Conservation (phyloP, 345 rosid genomes). For the Bruguiera gymnorhiza region DNA sequence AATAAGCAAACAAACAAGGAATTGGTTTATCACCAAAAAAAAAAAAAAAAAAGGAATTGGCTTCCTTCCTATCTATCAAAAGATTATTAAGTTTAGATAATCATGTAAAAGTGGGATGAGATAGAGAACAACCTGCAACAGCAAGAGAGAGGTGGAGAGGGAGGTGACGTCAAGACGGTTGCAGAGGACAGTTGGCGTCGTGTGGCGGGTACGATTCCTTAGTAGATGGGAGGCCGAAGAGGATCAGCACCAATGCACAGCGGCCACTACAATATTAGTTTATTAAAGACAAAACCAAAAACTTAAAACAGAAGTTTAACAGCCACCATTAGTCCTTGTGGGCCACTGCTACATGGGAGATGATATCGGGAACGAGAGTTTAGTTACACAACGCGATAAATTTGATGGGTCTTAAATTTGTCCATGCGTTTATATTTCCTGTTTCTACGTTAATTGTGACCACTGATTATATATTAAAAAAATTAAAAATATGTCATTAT, state of each 20-base stretch:
- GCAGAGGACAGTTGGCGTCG: slow-evolving; percentile 5
- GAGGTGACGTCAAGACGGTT: not conserved
- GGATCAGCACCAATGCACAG: not conserved
- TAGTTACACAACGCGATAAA: too few species aligned
- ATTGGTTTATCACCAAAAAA: too few species aligned
- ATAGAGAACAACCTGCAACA: not conserved
- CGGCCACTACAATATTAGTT: not conserved
- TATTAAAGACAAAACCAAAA: not conserved
- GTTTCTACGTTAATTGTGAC: too few species aligned
- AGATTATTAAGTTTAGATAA: not conserved
- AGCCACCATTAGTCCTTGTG: not conserved
- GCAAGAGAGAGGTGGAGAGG: not conserved
- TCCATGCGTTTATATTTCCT: too few species aligned
- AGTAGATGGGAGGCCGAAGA: not conserved
- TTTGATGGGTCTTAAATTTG: too few species aligned
- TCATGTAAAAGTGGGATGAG: not conserved
- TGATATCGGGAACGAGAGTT: not conserved
- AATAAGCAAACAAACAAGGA: too few species aligned
- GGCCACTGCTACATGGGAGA: not conserved
- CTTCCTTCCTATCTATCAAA: not conserved
- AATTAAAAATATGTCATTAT: too few species aligned
- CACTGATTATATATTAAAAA: too few species aligned
- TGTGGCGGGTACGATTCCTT: slow-evolving; percentile 10
- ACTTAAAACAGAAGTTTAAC: too few species aligned
- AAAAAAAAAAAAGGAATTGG: not conserved